A percentile compares a stretch with the other conserved stretches of the same genome.
phyloP scores from a whole-genome alignment of 495 filamentous ascomycete species.

The Hyaloscypha hepaticicola region DNA sequence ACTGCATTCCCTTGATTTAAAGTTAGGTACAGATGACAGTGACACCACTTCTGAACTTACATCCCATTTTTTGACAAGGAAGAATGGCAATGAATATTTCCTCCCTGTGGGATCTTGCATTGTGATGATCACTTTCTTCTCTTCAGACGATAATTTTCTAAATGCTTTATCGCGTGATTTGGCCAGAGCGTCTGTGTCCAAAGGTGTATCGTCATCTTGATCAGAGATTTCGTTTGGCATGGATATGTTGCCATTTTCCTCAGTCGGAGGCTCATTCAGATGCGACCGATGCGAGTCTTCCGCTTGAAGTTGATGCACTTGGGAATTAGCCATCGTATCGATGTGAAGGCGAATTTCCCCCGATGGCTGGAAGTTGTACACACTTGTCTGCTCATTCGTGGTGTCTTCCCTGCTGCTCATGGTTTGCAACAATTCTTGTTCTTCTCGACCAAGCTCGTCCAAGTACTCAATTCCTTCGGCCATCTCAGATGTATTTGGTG shows the following conservation, averaged over 20 bases:
- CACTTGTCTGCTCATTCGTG: too few species aligned
- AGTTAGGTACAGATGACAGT: background rate
- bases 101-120: background rate
- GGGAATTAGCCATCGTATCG: too few species aligned
- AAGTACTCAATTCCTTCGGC: background rate
- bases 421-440: too few species aligned
- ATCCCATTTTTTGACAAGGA: background rate
- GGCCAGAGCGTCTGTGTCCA: background rate
- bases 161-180: background rate
- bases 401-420: too few species aligned
- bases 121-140: too few species aligned
- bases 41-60: background rate
- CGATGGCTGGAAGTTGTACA: too few species aligned
- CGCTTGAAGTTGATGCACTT: too few species aligned
- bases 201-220: background rate
- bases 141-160: background rate
- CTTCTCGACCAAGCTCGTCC: too few species aligned
- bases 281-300: too few species aligned
- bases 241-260: background rate
- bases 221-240: background rate
- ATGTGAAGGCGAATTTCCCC: too few species aligned
- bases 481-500: background rate
- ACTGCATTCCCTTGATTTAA: background rate
- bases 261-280: too few species aligned
- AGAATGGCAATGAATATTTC: conserved; percentile 1